phyloP scores from a whole-genome alignment of 257 asterid genomes.

The Solanum piurae region DNA sequence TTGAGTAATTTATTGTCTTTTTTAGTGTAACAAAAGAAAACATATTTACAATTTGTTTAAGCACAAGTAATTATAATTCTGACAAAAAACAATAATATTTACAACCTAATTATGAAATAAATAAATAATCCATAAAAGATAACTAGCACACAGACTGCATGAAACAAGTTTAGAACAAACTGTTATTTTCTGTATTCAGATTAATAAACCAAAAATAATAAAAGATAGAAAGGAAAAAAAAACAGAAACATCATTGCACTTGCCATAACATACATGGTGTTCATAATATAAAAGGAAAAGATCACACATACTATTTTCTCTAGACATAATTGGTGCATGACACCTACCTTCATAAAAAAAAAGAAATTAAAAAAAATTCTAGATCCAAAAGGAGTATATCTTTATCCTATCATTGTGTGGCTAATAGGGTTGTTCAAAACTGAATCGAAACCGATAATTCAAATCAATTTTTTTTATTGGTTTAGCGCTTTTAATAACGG shows the following conservation, averaged over 20 bases:
- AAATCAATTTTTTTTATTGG: too few relatives aligned
- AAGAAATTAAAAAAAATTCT: background rate
- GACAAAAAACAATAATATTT: background rate
- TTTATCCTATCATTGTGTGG: background rate
- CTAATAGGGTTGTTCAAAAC: too few relatives aligned
- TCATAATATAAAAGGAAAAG: background rate
- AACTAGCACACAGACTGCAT: background rate
- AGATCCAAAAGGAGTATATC: background rate
- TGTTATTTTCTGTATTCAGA: too few relatives aligned
- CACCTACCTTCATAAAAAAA: background rate
- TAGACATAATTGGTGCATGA: background rate
- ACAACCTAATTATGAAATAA: background rate
- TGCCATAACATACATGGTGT: background rate
- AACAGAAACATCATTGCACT: background rate
- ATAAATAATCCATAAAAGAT: background rate
- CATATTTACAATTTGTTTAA: background rate
- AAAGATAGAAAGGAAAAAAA: too few relatives aligned
- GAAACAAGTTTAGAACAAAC: background rate
- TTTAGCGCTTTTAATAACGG: rapidly evolving
- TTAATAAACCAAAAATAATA: too few relatives aligned
- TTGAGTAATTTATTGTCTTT: background rate
- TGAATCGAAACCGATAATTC: too few relatives aligned
- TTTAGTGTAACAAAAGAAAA: background rate
- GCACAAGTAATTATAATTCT: background rate
- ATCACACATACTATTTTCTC: background rate